These are phyloP conservation scores for Dactylellina parvicollis DNA, from an alignment of 2,329 filamentous ascomycete genomes.

Conservation along the genomic window DNA sequence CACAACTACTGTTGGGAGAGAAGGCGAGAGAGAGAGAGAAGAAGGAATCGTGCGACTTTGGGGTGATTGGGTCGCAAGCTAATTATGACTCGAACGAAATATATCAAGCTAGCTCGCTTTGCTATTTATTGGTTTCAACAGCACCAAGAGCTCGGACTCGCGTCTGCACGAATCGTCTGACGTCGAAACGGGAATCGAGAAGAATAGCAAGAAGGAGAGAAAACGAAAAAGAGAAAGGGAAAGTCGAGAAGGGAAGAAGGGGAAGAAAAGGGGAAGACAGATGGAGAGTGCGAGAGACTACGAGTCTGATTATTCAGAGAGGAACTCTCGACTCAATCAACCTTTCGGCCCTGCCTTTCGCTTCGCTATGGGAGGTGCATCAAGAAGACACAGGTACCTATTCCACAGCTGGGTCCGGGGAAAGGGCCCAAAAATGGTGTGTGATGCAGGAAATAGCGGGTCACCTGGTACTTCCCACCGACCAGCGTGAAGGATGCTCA, in stretches of 20 bases:
- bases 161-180: not conserved
- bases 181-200: constrained; percentile 12
- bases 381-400: constrained; percentile 12
- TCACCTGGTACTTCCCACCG: constrained; percentile 41
- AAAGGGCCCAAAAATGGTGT: constrained; percentile 23
- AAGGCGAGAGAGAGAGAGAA: not conserved
- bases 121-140: constrained; percentile 36
- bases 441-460: constrained; percentile 44
- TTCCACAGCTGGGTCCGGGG: constrained; percentile 23
- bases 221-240: constrained; percentile 10
- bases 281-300: constrained; percentile 6
- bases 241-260: constrained; percentile 3
- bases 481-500: constrained; percentile 27
- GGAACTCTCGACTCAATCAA: constrained; percentile 39
- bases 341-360: constrained; percentile 17
- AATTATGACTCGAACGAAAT: constrained; percentile 43
- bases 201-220: not conserved
- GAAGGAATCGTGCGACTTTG: constrained; percentile 9
- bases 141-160: constrained; percentile 18
- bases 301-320: constrained; percentile 14
- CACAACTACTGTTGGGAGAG: not conserved
- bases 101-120: constrained; percentile 40
- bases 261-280: constrained; percentile 9
- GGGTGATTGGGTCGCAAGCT: constrained; percentile 10
- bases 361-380: not conserved